Evolutionary conservation across 2,329 filamentous ascomycete genomes (phyloP).

Genomic region (Pseudocercospora cruenta): DNA sequence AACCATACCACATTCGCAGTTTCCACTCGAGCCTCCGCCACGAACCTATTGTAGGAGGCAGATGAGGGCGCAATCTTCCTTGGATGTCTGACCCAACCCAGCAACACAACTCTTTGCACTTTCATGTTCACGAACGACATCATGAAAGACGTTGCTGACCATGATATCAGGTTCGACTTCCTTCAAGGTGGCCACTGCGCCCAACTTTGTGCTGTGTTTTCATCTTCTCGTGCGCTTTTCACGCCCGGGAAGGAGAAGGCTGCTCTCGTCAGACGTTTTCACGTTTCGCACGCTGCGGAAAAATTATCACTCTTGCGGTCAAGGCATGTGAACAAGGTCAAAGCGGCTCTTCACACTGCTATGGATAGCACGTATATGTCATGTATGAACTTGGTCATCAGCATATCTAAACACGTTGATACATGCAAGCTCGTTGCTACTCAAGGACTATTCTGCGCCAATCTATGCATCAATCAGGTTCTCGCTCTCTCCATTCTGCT

Average conservation of each 20-base stretch:
- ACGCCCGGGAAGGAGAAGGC: not conserved
- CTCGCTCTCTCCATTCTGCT: conserved; percentile 38
- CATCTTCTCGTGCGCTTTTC: not conserved
- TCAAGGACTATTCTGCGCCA: not conserved
- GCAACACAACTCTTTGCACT: conserved; percentile 9
- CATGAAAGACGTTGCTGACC: conserved; percentile 3
- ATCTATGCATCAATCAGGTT: conserved; percentile 32
- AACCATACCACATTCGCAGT: conserved; percentile 78
- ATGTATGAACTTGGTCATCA: not conserved
- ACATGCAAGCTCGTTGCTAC: not conserved
- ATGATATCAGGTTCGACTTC: not conserved
- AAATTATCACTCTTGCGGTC: not conserved
- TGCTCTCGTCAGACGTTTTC: not conserved
- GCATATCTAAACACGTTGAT: conserved; percentile 17
- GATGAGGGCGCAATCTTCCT: conserved; percentile 46
- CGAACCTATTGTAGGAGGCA: conserved; percentile 44
- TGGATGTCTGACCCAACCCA: conserved; percentile 44
- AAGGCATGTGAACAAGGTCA: not conserved
- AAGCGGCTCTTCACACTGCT: not conserved
- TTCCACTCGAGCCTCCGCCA: conserved; percentile 67
- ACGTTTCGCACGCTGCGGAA: not conserved
- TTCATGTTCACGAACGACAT: not conserved
- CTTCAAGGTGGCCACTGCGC: not conserved
- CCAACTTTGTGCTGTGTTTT: not conserved
- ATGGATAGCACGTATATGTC: too few species aligned